A percentile compares a stretch with the other conserved stretches of the same genome.
Conservation (phyloP, 129 eudicot species). For the Flaveria bidentis region DNA sequence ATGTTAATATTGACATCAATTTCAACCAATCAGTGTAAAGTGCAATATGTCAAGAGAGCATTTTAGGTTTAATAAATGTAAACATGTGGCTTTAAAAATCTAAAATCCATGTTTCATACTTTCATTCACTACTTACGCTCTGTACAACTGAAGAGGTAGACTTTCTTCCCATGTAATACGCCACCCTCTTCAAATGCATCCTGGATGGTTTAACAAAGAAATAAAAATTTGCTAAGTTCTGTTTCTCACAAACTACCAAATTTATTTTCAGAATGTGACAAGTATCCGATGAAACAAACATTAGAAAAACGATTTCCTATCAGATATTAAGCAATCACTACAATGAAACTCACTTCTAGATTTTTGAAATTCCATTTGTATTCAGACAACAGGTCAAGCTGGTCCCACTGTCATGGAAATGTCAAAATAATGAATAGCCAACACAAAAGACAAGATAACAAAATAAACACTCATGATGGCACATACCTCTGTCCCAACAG, state of each 20-base stretch:
- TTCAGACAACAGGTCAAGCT: constrained; percentile 76
- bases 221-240: constrained; percentile 2
- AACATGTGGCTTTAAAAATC: neutral
- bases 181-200: constrained; percentile 77
- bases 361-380: constrained; percentile 90
- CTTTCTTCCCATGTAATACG: constrained; percentile 65
- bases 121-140: constrained; percentile 64
- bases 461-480: constrained; percentile 1
- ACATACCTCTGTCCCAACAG: constrained; percentile 96
- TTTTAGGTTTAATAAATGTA: neutral
- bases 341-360: constrained; percentile 70
- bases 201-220: constrained; percentile 37
- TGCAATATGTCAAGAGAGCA: neutral
- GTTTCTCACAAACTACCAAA: neutral
- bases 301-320: neutral
- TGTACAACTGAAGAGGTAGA: constrained; percentile 84
- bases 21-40: neutral
- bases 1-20: neutral
- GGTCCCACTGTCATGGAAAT: constrained; percentile 78
- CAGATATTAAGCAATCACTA: neutral
- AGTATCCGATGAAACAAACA: neutral
- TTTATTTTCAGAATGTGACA: neutral
- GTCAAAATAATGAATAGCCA: constrained; percentile 10
- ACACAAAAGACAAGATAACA: neutral
- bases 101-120: neutral